A percentile compares a stretch with the other conserved stretches of the same genome.
Evolutionary conservation across 169 alveolate genomes (phyloP).

Genomic region (Toxoplasma gondii): DNA sequence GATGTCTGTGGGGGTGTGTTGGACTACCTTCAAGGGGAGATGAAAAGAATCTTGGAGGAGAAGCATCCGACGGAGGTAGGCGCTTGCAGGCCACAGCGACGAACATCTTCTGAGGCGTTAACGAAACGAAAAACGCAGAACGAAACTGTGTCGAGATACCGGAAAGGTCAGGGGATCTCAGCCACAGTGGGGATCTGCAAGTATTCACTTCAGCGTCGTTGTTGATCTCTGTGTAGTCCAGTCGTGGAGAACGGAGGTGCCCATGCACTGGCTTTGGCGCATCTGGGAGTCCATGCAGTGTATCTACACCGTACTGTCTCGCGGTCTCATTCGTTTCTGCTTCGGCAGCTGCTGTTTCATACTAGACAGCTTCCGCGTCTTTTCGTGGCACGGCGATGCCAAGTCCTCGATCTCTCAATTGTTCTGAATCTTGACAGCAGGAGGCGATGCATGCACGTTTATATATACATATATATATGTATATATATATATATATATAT

Average conservation of each 20-base stretch:
- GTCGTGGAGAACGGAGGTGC: too few species aligned
- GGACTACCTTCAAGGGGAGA: conserved; percentile 14
- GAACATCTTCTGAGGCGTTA: too few species aligned
- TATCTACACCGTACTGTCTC: not conserved
- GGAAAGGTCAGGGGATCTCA: too few species aligned
- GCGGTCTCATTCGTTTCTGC: not conserved
- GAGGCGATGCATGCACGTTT: too few species aligned
- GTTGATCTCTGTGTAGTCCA: not conserved
- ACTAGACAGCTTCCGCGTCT: too few species aligned
- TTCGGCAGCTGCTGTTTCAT: not conserved
- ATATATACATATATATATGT: too few species aligned
- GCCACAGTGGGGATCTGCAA: not conserved
- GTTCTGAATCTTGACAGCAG: too few species aligned
- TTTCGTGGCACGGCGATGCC: too few species aligned
- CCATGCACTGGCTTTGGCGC: too few species aligned
- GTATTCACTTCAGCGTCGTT: not conserved
- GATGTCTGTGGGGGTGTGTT: not conserved
- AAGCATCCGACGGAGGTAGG: conserved; percentile 39
- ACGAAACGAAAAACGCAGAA: not conserved
- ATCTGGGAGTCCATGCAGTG: too few species aligned
- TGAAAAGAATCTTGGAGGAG: conserved; percentile 3
- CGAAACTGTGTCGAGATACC: not conserved
- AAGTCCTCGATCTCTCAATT: too few species aligned
- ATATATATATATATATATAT: too few species aligned
- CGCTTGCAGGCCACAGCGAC: not conserved